Evolutionary conservation across 208 protist species (phyloP).

Genomic region (Borovskyia barvae): DNA sequence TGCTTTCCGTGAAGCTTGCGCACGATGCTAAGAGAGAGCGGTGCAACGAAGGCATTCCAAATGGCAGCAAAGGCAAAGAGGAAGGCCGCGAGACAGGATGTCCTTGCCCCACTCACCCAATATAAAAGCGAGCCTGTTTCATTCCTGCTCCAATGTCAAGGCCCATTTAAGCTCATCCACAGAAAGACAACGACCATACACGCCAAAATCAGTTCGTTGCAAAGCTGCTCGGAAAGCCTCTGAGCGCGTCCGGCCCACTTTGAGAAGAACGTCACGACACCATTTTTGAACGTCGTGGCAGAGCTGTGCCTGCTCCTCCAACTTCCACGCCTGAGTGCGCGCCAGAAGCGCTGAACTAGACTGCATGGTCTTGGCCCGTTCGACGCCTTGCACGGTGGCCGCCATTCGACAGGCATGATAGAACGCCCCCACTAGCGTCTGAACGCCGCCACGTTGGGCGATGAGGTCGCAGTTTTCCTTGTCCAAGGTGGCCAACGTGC

Average conservation of each 20-base stretch:
- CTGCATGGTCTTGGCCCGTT: slow-evolving; percentile 12
- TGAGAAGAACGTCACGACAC: slow-evolving; percentile 57
- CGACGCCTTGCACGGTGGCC: slow-evolving; percentile 9
- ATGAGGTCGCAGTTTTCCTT: slow-evolving; percentile 59
- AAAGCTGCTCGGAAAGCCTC: slow-evolving; percentile 25
- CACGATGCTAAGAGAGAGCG: too few species aligned
- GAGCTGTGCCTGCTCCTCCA: slow-evolving; percentile 22
- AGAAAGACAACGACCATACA: slow-evolving; percentile 48
- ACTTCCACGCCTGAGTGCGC: slow-evolving; percentile 5
- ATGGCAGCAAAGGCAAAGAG: too few species aligned
- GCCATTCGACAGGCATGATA: slow-evolving; percentile 30
- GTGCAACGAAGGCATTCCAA: too few species aligned
- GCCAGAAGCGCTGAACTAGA: slow-evolving; percentile 14
- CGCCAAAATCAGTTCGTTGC: slow-evolving; percentile 45
- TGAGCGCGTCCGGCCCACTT: slow-evolving; percentile 34
- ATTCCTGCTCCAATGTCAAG: slow-evolving; percentile 41
- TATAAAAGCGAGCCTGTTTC: background rate
- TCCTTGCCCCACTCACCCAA: background rate
- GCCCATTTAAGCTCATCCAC: slow-evolving; percentile 83
- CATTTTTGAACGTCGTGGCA: slow-evolving; percentile 58
- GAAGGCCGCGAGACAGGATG: too few species aligned
- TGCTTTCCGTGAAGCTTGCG: too few species aligned
- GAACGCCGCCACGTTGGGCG: slow-evolving; percentile 51
- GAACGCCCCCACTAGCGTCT: slow-evolving; percentile 62
- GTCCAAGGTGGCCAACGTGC: slow-evolving; percentile 68